These are phyloP conservation scores for Alternaria sp. DNA, from an alignment of 2,329 filamentous ascomycete genomes.

Conservation along the genomic window DNA sequence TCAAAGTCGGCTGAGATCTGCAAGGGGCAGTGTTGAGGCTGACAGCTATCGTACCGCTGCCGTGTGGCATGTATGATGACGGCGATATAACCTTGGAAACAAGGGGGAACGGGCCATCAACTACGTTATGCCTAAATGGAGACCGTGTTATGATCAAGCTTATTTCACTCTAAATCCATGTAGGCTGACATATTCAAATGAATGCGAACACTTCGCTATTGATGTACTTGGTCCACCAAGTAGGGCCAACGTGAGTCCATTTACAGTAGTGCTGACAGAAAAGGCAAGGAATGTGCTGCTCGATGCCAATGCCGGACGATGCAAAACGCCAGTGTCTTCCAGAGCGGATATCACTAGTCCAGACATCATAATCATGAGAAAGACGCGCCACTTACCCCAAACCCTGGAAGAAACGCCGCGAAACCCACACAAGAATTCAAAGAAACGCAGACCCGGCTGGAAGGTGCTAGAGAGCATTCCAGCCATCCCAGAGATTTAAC, in stretches of 20 bases:
- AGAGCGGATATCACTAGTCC: slow-evolving; percentile 13
- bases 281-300: slow-evolving; percentile 7
- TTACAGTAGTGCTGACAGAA: not conserved
- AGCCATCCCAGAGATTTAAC: slow-evolving; percentile 49
- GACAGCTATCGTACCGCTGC: slow-evolving; percentile 17
- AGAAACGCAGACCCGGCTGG: slow-evolving; percentile 35
- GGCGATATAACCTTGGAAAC: not conserved
- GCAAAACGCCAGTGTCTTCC: slow-evolving; percentile 14
- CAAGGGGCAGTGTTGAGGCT: slow-evolving; percentile 21
- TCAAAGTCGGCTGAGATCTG: slow-evolving; percentile 24
- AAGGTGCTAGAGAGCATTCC: slow-evolving; percentile 48
- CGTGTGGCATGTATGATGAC: slow-evolving; percentile 3
- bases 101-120: no score
- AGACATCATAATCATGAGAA: slow-evolving; percentile 8
- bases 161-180: not conserved
- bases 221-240: not conserved
- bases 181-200: not conserved
- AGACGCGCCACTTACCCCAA: slow-evolving; percentile 4
- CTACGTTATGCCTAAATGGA: no score
- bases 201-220: not conserved
- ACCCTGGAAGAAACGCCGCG: slow-evolving; percentile 7
- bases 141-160: not conserved
- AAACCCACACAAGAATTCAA: slow-evolving; percentile 24
- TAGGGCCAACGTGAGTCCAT: not conserved
- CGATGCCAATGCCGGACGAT: slow-evolving; percentile 16